These are phyloP conservation scores for Pythium chondricola DNA, from an alignment of 352 stramenopile genomes.

Conservation along the genomic window DNA sequence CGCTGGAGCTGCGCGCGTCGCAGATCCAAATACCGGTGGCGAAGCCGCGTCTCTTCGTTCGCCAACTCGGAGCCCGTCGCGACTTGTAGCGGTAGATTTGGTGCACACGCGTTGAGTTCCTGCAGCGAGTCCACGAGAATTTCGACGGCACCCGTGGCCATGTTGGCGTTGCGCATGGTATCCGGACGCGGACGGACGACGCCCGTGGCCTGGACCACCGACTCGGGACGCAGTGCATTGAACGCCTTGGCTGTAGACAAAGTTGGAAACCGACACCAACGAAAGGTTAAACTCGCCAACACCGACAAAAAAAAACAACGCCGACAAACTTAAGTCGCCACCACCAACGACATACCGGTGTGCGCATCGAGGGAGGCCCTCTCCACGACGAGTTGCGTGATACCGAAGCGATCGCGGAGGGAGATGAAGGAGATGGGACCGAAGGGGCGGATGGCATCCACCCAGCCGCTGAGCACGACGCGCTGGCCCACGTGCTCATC, in stretches of 20 bases:
- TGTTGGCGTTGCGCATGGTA: constrained; percentile 65
- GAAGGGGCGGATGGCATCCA: constrained; percentile 70
- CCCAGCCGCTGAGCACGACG: constrained; percentile 75
- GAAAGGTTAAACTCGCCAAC: too few species aligned
- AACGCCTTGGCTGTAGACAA: constrained; percentile 27
- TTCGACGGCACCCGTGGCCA: constrained; percentile 71
- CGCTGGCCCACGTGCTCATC: constrained; percentile 34
- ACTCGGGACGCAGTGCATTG: constrained; percentile 56
- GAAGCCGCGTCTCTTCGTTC: constrained; percentile 71
- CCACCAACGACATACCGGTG: constrained; percentile 23
- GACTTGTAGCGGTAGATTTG: constrained; percentile 56
- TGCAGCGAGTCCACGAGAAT: constrained; percentile 56
- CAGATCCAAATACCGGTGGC: constrained; percentile 78
- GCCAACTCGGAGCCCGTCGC: constrained; percentile 43
- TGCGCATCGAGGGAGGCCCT: constrained; percentile 39
- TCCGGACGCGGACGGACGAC: constrained; percentile 46
- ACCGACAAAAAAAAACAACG: too few species aligned
- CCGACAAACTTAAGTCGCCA: too few species aligned
- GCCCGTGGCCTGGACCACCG: constrained; percentile 59
- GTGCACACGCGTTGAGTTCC: constrained; percentile 51
- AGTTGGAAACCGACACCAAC: not conserved
- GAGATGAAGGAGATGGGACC: constrained; percentile 79
- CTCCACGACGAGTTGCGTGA: constrained; percentile 77
- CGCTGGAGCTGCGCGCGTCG: constrained; percentile 65
- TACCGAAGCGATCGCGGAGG: constrained; percentile 69